Evolutionary conservation across 1,284 basidiomycete species (phyloP), one percentile per base, ranked within the genome.

Genomic region (Heterobasidion annosum): DNA sequence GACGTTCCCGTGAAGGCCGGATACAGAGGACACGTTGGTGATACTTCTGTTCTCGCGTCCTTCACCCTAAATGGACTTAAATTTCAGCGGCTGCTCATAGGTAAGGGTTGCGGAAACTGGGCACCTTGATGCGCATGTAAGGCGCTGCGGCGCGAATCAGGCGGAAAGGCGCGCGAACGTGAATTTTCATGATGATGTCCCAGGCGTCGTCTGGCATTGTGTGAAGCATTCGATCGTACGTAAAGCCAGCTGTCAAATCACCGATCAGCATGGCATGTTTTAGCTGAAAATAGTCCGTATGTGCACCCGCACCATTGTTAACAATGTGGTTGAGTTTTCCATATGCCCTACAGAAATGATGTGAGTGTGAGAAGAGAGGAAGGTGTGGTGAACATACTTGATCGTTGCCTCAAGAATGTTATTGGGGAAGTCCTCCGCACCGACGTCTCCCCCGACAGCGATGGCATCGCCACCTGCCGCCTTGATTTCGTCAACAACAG

Each of bases 151-250:
- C 87, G 50, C 91, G 81, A 55, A 93, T 75, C 62, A 93, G 81
- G 44, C 90, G 76, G 81, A 93, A 93, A 1, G 91, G 91, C n/a
- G 85, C 86, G 44, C 82, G 78, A 66, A 87, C 82, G 71, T 88
- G 90, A 57, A 91, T 84, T 65, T 88, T 89, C 70, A 87, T 74
- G 65, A 93, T 93, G 60, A 89, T 74, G 61, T 91, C 86, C 68
- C 82, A 93, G 1, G 82, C 81, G 44, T 90, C 88, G 68, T 93
- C 91, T 8, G 86, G 83, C 61, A 85, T 91, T 3, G 88, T 91
- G 72, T 93, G 91, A 45, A 91, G 72, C 91, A 93, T 93, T 69
- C 82, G 84, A 76, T 93, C 91, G 62, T 80, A 89, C 1, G 91
- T 93, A 73, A 93, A 93, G 46, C 91, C 91, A 54, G 90, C 84